Percentiles rank a stretch among this genome's conserved stretches.
These are phyloP conservation scores for Sugiyamaella grinbergsii DNA, from an alignment of 1,139 yeast genomes.

Conservation along the genomic window DNA sequence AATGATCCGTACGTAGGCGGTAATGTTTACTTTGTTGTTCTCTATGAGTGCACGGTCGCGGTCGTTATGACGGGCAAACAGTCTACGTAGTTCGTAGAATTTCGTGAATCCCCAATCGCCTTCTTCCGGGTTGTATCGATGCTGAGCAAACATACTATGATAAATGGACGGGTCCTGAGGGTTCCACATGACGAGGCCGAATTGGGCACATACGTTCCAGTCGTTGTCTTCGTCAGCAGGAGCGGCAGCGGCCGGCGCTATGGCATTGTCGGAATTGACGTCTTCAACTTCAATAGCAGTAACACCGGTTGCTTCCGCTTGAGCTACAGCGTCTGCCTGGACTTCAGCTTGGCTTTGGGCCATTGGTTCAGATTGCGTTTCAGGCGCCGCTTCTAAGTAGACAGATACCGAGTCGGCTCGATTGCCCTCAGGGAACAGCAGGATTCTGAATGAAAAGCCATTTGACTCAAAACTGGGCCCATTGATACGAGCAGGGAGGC, in stretches of 20 bases:
- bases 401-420: conserved; percentile 39
- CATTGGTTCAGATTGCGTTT: no score
- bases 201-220: conserved; percentile 92
- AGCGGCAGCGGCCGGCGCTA: background rate
- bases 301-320: background rate
- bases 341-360: no score
- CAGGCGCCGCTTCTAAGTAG: conserved; percentile 42
- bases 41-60: conserved; percentile 51
- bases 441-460: conserved; percentile 68
- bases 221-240: conserved; percentile 45
- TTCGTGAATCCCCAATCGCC: conserved; percentile 96
- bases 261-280: background rate
- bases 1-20: conserved; percentile 74
- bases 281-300: background rate
- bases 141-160: conserved; percentile 67
- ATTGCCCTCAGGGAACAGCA: conserved; percentile 70
- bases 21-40: conserved; percentile 63
- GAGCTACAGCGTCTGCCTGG: no score
- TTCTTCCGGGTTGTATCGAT: conserved; percentile 72
- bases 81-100: conserved; percentile 61
- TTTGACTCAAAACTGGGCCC: conserved; percentile 65
- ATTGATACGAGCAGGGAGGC: conserved; percentile 48
- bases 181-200: conserved; percentile 82
- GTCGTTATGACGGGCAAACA: conserved; percentile 41
- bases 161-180: conserved; percentile 67